These are phyloP conservation scores for Scopulariopsis brevicaulis DNA, from an alignment of 2,329 filamentous ascomycete genomes.

Conservation along the genomic window DNA sequence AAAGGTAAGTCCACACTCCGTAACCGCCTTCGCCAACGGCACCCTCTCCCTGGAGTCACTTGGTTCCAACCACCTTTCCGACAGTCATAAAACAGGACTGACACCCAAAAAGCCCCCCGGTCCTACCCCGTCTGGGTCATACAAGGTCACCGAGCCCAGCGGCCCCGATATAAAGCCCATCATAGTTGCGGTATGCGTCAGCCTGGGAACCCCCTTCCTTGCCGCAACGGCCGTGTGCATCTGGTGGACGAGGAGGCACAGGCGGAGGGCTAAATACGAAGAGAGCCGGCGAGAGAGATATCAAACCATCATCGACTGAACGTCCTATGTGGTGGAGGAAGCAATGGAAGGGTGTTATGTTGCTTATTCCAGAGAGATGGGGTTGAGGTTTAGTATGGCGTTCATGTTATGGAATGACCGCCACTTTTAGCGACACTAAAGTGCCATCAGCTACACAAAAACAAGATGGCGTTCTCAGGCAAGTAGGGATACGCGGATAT, in stretches of 20 bases:
- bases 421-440: too few relatives aligned
- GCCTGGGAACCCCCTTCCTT: constrained; percentile 4
- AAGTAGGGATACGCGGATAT: not conserved
- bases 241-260: constrained; percentile 5
- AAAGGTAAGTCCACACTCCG: not conserved
- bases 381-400: too few relatives aligned
- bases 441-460: not conserved
- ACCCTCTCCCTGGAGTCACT: not conserved
- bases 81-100: not conserved
- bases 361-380: not conserved
- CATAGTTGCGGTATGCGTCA: constrained; percentile 2
- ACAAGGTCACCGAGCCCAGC: not conserved
- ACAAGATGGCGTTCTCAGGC: not conserved
- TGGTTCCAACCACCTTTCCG: not conserved
- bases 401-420: not conserved
- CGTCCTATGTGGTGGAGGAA: too few relatives aligned
- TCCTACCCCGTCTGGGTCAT: not conserved
- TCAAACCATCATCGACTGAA: constrained; percentile 2
- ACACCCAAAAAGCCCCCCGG: not conserved
- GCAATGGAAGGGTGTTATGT: not conserved
- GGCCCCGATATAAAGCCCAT: not conserved
- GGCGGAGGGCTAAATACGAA: constrained; percentile 1
- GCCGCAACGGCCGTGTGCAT: constrained; percentile 2
- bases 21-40: not conserved
- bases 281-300: constrained; percentile 2